Conservation (phyloP, 306 rosid species). For the barrel medic (Medicago truncatula) region DNA sequence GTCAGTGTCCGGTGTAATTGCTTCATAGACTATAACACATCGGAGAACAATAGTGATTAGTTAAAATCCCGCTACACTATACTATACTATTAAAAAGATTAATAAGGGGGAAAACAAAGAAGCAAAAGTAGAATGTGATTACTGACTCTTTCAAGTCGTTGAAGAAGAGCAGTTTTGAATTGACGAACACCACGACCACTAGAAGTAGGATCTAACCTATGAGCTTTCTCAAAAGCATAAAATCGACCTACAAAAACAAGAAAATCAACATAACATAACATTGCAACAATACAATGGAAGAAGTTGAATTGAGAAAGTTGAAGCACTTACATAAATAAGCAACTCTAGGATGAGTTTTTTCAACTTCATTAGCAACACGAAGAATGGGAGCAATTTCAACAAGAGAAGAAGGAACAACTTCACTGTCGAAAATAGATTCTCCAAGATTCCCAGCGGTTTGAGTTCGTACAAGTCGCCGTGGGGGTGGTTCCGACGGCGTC, state of each 20-base stretch:
- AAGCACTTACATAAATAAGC: constrained; percentile 94
- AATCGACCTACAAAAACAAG: constrained; percentile 72
- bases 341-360: constrained; percentile 87
- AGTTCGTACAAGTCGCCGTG: constrained; percentile 77
- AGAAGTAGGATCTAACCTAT: constrained; percentile 93
- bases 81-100: not conserved
- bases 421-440: constrained; percentile 85
- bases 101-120: too few relatives aligned
- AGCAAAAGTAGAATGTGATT: not conserved
- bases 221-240: constrained; percentile 99
- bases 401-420: constrained; percentile 91
- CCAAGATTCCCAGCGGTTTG: constrained; percentile 94
- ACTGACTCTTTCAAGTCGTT: constrained; percentile 98
- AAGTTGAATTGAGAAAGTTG: too few relatives aligned
- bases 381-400: constrained; percentile 93
- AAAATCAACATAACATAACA: not conserved
- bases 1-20: too few relatives aligned
- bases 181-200: constrained; percentile 99
- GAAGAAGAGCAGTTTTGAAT: constrained; percentile 97
- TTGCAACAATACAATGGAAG: too few relatives aligned
- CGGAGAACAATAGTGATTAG: not conserved
- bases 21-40: too few relatives aligned
- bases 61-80: not conserved
- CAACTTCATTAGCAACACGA: constrained; percentile 97
- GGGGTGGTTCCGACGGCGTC: constrained; percentile 65